A percentile compares a stretch with the other conserved stretches of the same genome.
Evolutionary conservation across 768 basidiomycete species (phyloP).

Genomic region (Xerocomellus amylosporus): DNA sequence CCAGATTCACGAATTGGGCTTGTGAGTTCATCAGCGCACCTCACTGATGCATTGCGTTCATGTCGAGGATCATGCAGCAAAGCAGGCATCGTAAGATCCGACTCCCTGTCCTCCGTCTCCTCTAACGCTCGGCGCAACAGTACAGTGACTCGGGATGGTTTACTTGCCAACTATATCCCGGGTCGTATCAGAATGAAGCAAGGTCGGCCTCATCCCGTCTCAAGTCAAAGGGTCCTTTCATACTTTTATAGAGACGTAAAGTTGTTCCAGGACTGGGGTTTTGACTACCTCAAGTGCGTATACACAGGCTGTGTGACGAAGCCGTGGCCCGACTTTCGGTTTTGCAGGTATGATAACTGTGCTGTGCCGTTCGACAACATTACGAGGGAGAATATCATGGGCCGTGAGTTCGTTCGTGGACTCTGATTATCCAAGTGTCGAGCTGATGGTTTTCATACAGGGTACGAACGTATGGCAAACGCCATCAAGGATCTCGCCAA

Average conservation of each 20-base stretch:
- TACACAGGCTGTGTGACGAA: not conserved
- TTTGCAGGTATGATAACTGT: constrained; percentile 57
- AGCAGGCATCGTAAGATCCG: constrained; percentile 54
- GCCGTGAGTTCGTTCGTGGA: constrained; percentile 38
- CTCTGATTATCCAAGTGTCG: not conserved
- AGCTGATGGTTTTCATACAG: constrained; percentile 31
- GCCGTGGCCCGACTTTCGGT: not conserved
- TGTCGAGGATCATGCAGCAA: constrained; percentile 36
- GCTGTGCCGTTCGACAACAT: constrained; percentile 58
- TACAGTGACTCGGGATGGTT: constrained; percentile 71
- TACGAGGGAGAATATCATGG: constrained; percentile 53
- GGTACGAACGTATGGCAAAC: constrained; percentile 57
- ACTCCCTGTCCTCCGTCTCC: not conserved
- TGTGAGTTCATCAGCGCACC: constrained; percentile 39
- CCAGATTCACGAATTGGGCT: constrained; percentile 51
- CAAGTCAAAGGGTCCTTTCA: not conserved
- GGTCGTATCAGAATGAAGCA: constrained; percentile 61
- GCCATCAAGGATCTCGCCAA: constrained; percentile 52
- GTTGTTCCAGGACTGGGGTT: constrained; percentile 63
- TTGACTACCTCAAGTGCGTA: constrained; percentile 59
- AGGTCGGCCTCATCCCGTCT: constrained; percentile 32
- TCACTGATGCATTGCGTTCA: not conserved
- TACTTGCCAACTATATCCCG: constrained; percentile 63
- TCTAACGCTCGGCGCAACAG: constrained; percentile 30
- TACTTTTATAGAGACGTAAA: constrained; percentile 46